Evolutionary conservation across 148 eudicot genomes (phyloP), one percentile per base, ranked within the genome.

Genomic region (Bassia scoparia): DNA sequence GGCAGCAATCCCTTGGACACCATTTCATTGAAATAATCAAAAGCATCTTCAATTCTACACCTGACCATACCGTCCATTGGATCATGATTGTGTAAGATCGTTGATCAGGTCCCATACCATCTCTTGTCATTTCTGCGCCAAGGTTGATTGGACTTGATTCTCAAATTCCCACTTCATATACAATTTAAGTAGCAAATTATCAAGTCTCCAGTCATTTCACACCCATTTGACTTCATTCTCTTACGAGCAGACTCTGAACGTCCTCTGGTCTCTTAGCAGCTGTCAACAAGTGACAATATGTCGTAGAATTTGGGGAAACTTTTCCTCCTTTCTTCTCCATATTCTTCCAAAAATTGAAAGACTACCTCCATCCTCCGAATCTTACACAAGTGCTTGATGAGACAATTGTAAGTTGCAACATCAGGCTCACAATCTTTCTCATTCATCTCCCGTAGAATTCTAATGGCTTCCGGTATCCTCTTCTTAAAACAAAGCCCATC

Each of bases 31-130:
- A 52, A 52, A 52, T 52, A 52, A 52, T 21, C 24, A 3, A 4
- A 52, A 21, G 56, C 56, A 52, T 52, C 56, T 21, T 52, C 56
- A 20, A 52, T 52, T 21, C 56, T 52, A 20, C 56, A n/a, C 56
- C 8, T 52, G 56, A 52, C n/a, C 56, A 52, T 52, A 21, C 56
- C 56, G 56, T 17, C 56, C 56, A 52, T n/a, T 52, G 56, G 56
- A 52, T 52, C 56, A 52, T 52, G 0, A 52, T 21, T 20, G 56
- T 52, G 56, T 18, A 52, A 52, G 56, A 52, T 52, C 56, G 56
- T 26, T 52, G 56, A 52, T 52, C 56, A 52, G 56, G 56, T 21
- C 56, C 56, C 56, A 52, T 52, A 52, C 56, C 56, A 52, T 52
- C 56, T 21, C 56, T 52, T 3, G 24, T 20, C 56, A 52, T 52